Evolutionary conservation across 2,329 filamentous ascomycete genomes (phyloP).

Genomic region (Cladosporium sp.): DNA sequence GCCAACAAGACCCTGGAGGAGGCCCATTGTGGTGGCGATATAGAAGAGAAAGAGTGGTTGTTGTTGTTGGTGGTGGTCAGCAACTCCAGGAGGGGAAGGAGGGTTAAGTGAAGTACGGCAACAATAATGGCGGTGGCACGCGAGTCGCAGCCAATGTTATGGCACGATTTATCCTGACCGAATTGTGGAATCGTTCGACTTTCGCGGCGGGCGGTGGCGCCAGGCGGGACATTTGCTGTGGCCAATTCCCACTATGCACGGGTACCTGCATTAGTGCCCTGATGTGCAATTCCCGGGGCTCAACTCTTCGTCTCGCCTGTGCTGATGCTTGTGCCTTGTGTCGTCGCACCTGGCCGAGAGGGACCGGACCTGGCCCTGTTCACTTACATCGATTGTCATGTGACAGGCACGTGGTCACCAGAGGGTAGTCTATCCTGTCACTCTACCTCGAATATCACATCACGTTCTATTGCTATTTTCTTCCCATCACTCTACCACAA

Average conservation of each 20-base stretch:
- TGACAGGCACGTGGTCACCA: background rate
- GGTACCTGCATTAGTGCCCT: conserved; percentile 14
- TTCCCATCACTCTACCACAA: background rate
- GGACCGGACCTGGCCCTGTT: background rate
- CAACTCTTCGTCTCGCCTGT: conserved; percentile 1
- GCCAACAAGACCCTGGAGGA: conserved; percentile 51
- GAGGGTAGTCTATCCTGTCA: background rate
- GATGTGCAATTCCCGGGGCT: background rate
- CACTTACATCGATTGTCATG: conserved; percentile 1
- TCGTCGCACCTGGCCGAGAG: background rate
- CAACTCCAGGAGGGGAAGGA: background rate
- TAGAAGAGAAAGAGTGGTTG: background rate
- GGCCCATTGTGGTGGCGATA: conserved; percentile 47
- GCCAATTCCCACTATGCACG: background rate
- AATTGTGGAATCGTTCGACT: conserved; percentile 5
- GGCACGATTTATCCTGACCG: conserved; percentile 1
- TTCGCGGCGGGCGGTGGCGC: conserved; percentile 3
- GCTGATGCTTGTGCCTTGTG: too few relatives aligned
- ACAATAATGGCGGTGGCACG: conserved; percentile 2
- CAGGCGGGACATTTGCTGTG: too few relatives aligned
- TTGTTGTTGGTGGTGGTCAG: background rate
- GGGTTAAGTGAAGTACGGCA: conserved; percentile 7
- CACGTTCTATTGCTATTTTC: background rate
- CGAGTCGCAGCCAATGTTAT: conserved; percentile 11
- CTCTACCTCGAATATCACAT: background rate